Percentiles rank a stretch among this genome's conserved stretches.
Conservation (phyloP, 179 eudicot genomes). For the Amaranthus tricolor region DNA sequence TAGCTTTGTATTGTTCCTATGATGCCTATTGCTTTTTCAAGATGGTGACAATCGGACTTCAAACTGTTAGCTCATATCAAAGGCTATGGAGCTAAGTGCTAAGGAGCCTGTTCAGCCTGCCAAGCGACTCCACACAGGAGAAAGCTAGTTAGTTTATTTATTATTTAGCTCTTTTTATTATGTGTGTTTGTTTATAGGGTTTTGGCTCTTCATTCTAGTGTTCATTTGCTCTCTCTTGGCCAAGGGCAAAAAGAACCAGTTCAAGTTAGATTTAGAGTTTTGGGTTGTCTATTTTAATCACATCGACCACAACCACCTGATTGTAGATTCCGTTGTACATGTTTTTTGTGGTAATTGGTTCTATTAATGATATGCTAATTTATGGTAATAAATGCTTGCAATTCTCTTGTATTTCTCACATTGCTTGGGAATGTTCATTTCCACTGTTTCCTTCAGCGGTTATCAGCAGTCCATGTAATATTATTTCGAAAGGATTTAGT, state of each 20-base stretch:
- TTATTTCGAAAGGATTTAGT: neutral
- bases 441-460: neutral
- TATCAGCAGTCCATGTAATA: neutral
- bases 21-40: conserved; percentile 24
- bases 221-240: conserved; percentile 22
- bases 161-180: neutral
- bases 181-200: conserved; percentile 10
- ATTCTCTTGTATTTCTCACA: neutral
- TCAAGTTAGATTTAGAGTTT: conserved; percentile 20
- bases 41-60: conserved; percentile 31
- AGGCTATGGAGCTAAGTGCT: conserved; percentile 32
- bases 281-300: conserved; percentile 26
- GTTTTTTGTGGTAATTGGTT: conserved; percentile 19
- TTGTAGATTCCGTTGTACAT: conserved; percentile 34
- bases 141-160: conserved; percentile 31
- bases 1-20: neutral
- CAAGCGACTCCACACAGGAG: conserved; percentile 49
- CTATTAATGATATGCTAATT: conserved; percentile 1
- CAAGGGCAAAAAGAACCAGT: conserved; percentile 24
- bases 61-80: conserved; percentile 26
- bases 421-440: neutral
- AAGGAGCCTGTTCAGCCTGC: conserved; percentile 40
- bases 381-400: conserved; percentile 9
- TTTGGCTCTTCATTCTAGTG: conserved; percentile 19
- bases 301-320: conserved; percentile 23